Evolutionary conservation across 345 rosid genomes (phyloP).

Genomic region (Hirschfeldia incana): DNA sequence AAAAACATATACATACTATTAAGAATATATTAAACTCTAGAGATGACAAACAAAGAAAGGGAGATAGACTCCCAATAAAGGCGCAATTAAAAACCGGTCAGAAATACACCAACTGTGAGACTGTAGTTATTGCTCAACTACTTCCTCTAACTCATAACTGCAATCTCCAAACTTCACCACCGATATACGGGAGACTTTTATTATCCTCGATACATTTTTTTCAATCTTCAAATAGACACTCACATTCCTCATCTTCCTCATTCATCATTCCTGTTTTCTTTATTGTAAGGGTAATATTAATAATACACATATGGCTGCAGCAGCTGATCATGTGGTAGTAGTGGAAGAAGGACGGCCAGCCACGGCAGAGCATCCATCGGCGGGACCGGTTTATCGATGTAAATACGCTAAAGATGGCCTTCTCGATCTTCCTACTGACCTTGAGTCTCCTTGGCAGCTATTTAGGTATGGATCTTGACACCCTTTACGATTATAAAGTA

Average conservation of each 20-base stretch:
- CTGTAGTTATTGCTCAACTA: conserved; percentile 41
- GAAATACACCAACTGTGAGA: conserved; percentile 32
- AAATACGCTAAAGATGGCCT: conserved; percentile 80
- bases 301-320: conserved; percentile 37
- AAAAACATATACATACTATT: neutral
- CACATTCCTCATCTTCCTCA: conserved; percentile 16
- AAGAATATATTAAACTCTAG: neutral
- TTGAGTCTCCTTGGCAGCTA: conserved; percentile 91
- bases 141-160: conserved; percentile 43
- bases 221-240: conserved; percentile 27
- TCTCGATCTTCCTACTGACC: conserved; percentile 49
- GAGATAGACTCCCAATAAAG: conserved; percentile 26
- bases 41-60: neutral
- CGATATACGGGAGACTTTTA: conserved; percentile 27
- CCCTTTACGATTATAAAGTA: neutral
- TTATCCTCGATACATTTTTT: conserved; percentile 24
- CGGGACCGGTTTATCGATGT: conserved; percentile 87
- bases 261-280: neutral
- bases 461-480: conserved; percentile 49
- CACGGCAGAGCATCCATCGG: conserved; percentile 50
- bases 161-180: conserved; percentile 39
- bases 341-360: conserved; percentile 72
- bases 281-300: neutral
- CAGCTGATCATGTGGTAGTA: conserved; percentile 53
- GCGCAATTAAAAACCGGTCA: conserved; percentile 40